Conservation (phyloP, 805 yeast genomes). For the Ogataea dorogensis region DNA sequence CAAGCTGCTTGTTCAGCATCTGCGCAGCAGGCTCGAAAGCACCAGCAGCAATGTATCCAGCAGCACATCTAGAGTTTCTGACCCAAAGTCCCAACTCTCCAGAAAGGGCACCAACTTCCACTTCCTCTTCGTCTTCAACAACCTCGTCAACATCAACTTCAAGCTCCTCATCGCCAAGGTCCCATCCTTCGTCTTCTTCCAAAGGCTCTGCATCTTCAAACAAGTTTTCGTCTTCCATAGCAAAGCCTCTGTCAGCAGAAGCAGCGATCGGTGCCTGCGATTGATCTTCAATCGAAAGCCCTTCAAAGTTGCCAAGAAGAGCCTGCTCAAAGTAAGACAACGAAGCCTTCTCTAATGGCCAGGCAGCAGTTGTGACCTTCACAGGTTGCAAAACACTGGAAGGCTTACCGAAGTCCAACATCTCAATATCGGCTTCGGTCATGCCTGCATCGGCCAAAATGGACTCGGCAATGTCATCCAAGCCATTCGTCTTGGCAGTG, state of each 20-base stretch:
- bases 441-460: slow-evolving; percentile 71
- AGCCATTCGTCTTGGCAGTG: slow-evolving; percentile 83
- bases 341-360: slow-evolving; percentile 80
- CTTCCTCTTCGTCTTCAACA: slow-evolving; percentile 37
- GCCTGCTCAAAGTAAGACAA: slow-evolving; percentile 86
- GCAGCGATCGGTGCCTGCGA: slow-evolving; percentile 17
- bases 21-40: slow-evolving; percentile 95
- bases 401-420: slow-evolving; percentile 37
- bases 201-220: slow-evolving; percentile 44
- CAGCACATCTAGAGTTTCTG: slow-evolving; percentile 84
- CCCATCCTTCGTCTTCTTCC: slow-evolving; percentile 79
- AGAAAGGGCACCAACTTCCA: slow-evolving; percentile 37
- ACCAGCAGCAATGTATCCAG: slow-evolving; percentile 93
- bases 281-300: slow-evolving; percentile 48
- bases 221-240: slow-evolving; percentile 40
- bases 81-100: slow-evolving; percentile 79
- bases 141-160: slow-evolving; percentile 54
- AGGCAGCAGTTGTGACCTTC: slow-evolving; percentile 47
- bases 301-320: slow-evolving; percentile 72
- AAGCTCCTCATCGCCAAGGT: slow-evolving; percentile 72
- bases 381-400: slow-evolving; percentile 48
- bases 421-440: slow-evolving; percentile 55
- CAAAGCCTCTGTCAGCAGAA: slow-evolving; percentile 7
- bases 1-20: slow-evolving; percentile 84
- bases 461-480: slow-evolving; percentile 68